Evolutionary conservation across 306 rosid species (phyloP).

Genomic region (Cucurbita maxima): DNA sequence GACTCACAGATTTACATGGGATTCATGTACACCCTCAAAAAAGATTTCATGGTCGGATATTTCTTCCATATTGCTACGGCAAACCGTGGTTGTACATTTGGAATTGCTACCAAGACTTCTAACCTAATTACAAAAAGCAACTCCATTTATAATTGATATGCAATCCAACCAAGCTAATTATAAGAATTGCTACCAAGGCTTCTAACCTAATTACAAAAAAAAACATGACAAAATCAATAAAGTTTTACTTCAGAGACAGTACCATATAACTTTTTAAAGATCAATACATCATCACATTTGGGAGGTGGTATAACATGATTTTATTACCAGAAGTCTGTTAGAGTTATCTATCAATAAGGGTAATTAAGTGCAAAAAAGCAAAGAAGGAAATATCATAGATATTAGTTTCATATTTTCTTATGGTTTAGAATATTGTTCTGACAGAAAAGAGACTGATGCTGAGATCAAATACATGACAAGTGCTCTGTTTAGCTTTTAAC

Average conservation of each 20-base stretch:
- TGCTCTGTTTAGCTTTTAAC: not conserved
- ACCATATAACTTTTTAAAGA: no score
- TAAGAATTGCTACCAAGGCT: no score
- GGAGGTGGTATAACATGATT: not conserved
- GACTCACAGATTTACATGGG: slow-evolving; percentile 53
- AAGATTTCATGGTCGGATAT: slow-evolving; percentile 81
- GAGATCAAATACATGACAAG: not conserved
- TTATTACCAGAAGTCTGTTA: not conserved
- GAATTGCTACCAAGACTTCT: slow-evolving; percentile 84
- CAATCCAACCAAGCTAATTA: no score
- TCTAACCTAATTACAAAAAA: no score
- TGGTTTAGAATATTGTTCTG: not conserved
- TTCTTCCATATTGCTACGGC: slow-evolving; percentile 83
- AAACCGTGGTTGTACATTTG: slow-evolving; percentile 90
- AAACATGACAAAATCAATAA: no score
- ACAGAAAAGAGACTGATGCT: not conserved
- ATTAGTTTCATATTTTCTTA: not conserved
- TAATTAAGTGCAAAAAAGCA: not conserved
- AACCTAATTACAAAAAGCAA: slow-evolving; percentile 33
- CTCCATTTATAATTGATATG: no score
- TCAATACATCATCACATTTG: no score
- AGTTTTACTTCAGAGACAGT: no score
- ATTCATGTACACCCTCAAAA: slow-evolving; percentile 72
- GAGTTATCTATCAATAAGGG: not conserved
- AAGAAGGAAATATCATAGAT: not conserved